These are phyloP conservation scores for Lentinula edodes DNA, from an alignment of 768 basidiomycete species.

Conservation along the genomic window DNA sequence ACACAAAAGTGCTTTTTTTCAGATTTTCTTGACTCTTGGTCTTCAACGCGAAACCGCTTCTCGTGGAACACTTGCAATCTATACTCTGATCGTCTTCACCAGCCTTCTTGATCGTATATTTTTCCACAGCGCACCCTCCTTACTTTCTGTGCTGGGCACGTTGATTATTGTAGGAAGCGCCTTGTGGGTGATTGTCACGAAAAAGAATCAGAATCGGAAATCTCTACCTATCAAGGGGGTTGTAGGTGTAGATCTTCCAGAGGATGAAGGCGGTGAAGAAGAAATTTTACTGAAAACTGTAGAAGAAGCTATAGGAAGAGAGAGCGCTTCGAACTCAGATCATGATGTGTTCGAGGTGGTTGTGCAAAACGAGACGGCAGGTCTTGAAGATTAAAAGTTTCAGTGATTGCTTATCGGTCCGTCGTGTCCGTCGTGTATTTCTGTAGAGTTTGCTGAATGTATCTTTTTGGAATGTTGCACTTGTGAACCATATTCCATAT, in stretches of 20 bases:
- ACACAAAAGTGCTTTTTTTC: background rate
- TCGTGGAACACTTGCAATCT: conserved; percentile 57
- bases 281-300: background rate
- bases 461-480: background rate
- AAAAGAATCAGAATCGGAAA: background rate
- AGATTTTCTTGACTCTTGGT: conserved; percentile 55
- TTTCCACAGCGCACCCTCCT: conserved; percentile 55
- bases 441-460: background rate
- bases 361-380: background rate
- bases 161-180: conserved; percentile 60
- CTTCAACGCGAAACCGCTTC: conserved; percentile 57
- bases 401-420: background rate
- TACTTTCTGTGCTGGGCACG: conserved; percentile 57
- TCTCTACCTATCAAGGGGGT: background rate
- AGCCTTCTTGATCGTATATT: conserved; percentile 57
- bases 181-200: conserved; percentile 23
- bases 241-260: background rate
- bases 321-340: background rate
- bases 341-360: background rate
- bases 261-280: background rate
- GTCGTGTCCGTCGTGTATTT: background rate
- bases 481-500: too few relatives aligned
- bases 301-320: background rate
- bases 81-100: conserved; percentile 61
- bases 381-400: background rate